Base-by-base conservation (phyloP, 192 early-diverging fungal genomes). In the Gonapodya sp. region DNA sequence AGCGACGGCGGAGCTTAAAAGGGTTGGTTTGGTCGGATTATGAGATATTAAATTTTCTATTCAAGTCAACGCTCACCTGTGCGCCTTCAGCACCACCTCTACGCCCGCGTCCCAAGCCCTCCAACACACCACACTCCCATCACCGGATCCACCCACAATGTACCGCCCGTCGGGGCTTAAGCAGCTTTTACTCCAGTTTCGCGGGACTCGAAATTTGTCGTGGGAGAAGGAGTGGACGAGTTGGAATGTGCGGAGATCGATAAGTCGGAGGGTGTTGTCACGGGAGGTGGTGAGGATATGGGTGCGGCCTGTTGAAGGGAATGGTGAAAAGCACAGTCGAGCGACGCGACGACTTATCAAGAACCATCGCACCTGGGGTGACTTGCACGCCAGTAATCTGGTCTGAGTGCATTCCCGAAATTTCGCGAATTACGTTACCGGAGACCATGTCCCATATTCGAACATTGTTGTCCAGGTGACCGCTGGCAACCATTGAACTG, bases 381-480 rank as follows among this genome's bases (percentile, higher is more conserved):
- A 95, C 88, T 64, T 88, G 88, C 1, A 97, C 92, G 1, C 94
- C 93, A 24, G 96, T 97, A 80, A 99, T 92, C 86, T 96, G 96
- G 30, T 93, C 94, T 74, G 86, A 86, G 89, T 99, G 97, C 30
- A 96, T 82, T 0, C 95, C 89, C 2, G 91, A 89, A n/a, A 97
- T 85, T 82, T 99, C 96, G 78, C 90, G 91, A 35, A 97, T 87
- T 35, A 92, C 90, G 79, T 92, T 92, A 2, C 94, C 96, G 0
- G 92, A 88, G 35, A 90, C 86, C 30, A 92, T 90, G 86, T 99
- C 96, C 96, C 96, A 99, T 8, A 97, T 84, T 33, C 96, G 90
- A 77, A 99, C 81, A 81, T 92, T 96, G 82, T 94, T 95, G 86
- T 99, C 96, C 80, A 99, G 85, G 85, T 99, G 97, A 14, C 95